Evolutionary conservation across 176 grass and related monocot genomes (phyloP).

Genomic region (Microstegium vimineum): DNA sequence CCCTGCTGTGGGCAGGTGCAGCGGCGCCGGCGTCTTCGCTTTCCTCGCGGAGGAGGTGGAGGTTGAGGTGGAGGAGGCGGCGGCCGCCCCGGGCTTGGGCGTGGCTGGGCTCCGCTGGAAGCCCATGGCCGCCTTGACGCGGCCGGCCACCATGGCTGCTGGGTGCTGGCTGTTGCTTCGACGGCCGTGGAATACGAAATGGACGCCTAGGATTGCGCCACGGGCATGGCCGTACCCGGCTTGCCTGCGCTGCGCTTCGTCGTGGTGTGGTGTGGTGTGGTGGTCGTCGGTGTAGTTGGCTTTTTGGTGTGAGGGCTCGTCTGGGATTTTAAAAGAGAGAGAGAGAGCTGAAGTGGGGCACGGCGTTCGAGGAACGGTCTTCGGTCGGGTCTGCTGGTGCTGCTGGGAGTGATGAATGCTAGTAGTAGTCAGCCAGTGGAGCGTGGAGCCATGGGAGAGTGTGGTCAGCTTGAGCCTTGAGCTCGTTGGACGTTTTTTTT

Average conservation of each 20-base stretch:
- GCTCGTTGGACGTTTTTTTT: neutral
- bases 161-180: neutral
- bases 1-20: constrained; percentile 21
- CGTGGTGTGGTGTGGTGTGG: no score
- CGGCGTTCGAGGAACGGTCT: constrained; percentile 47
- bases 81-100: constrained; percentile 13
- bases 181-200: constrained; percentile 36
- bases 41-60: constrained; percentile 31
- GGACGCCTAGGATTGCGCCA: constrained; percentile 30
- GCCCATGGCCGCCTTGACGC: constrained; percentile 90
- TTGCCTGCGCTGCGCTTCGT: neutral
- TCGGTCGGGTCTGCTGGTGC: neutral
- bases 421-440: no score
- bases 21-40: neutral
- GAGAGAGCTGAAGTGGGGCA: neutral
- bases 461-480: no score
- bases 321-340: constrained; percentile 5
- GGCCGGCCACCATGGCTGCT: constrained; percentile 75
- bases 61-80: neutral
- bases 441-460: no score
- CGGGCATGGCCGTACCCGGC: constrained; percentile 1
- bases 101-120: constrained; percentile 72
- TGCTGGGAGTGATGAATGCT: neutral
- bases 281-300: no score
- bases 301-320: neutral